phyloP scores from a whole-genome alignment of 2,329 filamentous ascomycete genomes.

The Colletotrichum aenigma region DNA sequence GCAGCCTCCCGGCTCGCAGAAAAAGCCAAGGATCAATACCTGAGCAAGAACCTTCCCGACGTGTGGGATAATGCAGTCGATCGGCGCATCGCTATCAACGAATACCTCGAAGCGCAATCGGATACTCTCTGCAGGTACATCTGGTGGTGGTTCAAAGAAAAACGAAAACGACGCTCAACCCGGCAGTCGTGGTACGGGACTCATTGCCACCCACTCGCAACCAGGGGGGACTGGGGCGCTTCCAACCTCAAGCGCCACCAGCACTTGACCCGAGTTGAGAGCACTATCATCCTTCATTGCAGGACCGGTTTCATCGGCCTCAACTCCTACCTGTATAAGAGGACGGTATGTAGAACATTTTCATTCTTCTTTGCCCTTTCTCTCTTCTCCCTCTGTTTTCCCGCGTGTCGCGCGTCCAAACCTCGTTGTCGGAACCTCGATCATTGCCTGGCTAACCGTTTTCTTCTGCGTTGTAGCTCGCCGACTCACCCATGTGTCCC shows the following conservation, averaged over 20 bases:
- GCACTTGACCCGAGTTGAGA: background rate
- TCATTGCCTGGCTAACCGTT: background rate
- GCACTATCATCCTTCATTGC: background rate
- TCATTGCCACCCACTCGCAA: background rate
- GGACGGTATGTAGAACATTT: background rate
- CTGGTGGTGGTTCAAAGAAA: background rate
- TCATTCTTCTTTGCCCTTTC: background rate
- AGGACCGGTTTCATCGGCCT: background rate
- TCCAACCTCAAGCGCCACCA: background rate
- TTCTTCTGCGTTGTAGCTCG: background rate
- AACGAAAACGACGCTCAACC: background rate
- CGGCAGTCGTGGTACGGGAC: background rate
- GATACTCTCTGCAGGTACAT: background rate
- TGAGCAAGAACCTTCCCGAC: background rate
- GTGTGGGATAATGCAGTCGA: background rate
- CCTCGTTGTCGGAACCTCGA: background rate
- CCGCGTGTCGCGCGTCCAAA: background rate
- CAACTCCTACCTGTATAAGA: background rate
- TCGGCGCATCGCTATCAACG: background rate
- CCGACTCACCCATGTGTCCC: background rate
- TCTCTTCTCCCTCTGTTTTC: background rate
- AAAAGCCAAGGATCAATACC: background rate
- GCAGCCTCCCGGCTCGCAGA: background rate
- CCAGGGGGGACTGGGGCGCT: background rate
- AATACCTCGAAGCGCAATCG: background rate